These are phyloP conservation scores for Boletellus deceptivus DNA, from an alignment of 1,284 basidiomycete species.

Conservation along the genomic window DNA sequence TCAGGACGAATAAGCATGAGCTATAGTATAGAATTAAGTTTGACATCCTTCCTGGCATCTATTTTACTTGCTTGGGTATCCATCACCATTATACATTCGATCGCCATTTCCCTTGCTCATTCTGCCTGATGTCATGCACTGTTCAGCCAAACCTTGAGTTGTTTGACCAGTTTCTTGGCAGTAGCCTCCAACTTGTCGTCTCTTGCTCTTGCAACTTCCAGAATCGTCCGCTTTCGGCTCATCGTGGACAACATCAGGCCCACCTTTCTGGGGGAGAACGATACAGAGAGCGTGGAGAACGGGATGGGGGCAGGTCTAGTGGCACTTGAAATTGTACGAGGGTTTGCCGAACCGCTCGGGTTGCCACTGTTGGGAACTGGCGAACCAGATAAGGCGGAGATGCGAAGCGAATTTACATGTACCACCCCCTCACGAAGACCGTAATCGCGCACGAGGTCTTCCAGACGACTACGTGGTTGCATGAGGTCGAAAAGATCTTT, in stretches of 20 bases:
- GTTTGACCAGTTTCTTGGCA: conserved; percentile 51
- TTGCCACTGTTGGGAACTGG: background rate
- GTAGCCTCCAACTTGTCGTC: conserved; percentile 60
- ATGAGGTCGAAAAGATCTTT: conserved; percentile 72
- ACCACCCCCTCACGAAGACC: conserved; percentile 58
- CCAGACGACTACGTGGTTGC: conserved; percentile 67
- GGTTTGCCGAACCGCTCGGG: conserved; percentile 3
- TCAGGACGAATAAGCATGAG: too few species aligned
- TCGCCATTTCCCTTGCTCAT: too few species aligned
- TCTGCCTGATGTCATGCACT: conserved; percentile 1
- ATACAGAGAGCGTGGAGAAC: conserved; percentile 52
- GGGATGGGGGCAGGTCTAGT: conserved; percentile 39
- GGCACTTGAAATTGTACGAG: background rate
- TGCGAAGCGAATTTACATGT: conserved; percentile 11
- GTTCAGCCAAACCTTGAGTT: conserved; percentile 33
- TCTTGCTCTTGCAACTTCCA: conserved; percentile 49
- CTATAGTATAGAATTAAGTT: background rate
- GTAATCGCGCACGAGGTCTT: conserved; percentile 65
- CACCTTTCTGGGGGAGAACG: conserved; percentile 57
- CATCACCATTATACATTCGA: too few species aligned
- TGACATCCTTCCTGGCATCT: background rate
- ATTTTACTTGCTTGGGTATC: background rate
- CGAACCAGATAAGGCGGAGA: conserved; percentile 8
- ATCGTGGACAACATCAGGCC: conserved; percentile 47
- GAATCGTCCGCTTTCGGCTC: conserved; percentile 51